Percentiles rank a stretch among this genome's conserved stretches.
These are phyloP conservation scores for Camptophora hylomeconis DNA, from an alignment of 2,329 filamentous ascomycete genomes.

Conservation along the genomic window DNA sequence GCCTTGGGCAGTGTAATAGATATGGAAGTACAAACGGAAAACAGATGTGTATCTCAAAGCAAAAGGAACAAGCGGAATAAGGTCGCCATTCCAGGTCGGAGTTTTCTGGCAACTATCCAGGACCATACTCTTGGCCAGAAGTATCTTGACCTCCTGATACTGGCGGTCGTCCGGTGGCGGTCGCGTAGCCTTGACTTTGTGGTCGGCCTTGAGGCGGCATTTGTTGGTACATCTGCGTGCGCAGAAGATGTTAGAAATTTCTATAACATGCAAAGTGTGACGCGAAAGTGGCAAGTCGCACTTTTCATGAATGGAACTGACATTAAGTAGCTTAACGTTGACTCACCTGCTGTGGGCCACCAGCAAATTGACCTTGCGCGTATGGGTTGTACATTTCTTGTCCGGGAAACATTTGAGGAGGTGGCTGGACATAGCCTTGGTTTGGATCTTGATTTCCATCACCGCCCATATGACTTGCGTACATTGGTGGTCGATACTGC, in stretches of 20 bases:
- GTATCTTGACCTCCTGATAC: conserved; percentile 4
- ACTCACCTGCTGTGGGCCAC: conserved; percentile 57
- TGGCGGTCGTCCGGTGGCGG: conserved; percentile 1
- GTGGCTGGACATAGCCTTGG: conserved; percentile 62
- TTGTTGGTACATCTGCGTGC: conserved; percentile 14
- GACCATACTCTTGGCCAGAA: conserved; percentile 14
- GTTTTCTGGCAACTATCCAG: conserved; percentile 10
- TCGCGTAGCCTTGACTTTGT: conserved; percentile 16
- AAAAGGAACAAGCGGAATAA: too few relatives aligned
- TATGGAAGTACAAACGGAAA: too few relatives aligned
- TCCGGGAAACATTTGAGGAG: conserved; percentile 64
- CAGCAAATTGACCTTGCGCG: conserved; percentile 51
- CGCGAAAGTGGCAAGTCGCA: conserved; percentile 3
- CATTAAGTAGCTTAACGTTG: too few relatives aligned
- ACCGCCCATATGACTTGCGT: conserved; percentile 53
- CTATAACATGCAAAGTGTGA: conserved; percentile 4
- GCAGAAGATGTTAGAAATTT: too few relatives aligned
- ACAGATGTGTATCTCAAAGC: too few relatives aligned
- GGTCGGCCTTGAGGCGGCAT: conserved; percentile 14
- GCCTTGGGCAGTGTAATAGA: too few relatives aligned
- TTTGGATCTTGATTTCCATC: conserved; percentile 50
- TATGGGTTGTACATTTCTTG: conserved; percentile 61
- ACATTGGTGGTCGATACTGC: conserved; percentile 76
- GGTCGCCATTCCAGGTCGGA: too few relatives aligned
- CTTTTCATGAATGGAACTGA: too few relatives aligned